Percentiles rank a stretch among this genome's conserved stretches.
Conservation (phyloP, 495 filamentous ascomycete species). For the Aspergillus carlsbadensis region DNA sequence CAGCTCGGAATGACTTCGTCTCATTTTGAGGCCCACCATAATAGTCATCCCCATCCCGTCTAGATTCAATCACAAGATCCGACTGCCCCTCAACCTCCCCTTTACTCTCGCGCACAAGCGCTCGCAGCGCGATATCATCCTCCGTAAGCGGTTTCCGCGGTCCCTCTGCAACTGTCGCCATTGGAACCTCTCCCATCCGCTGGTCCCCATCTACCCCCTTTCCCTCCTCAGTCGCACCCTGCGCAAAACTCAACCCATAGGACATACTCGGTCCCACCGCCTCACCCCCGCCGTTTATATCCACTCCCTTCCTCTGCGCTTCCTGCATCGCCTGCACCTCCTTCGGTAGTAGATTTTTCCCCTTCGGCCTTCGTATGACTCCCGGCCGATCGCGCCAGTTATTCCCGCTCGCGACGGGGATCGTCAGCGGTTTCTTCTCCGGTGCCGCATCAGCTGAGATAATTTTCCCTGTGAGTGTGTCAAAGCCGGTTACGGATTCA, state of each 20-base stretch:
- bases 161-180: conserved; percentile 9
- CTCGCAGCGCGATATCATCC: conserved; percentile 78
- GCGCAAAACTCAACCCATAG: conserved; percentile 48
- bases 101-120: conserved; percentile 62
- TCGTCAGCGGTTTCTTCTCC: conserved; percentile 55
- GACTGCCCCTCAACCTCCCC: conserved; percentile 50
- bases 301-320: conserved; percentile 33
- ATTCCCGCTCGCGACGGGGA: conserved; percentile 63
- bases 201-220: conserved; percentile 28
- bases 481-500: conserved; percentile 60
- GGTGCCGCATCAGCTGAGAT: conserved; percentile 40
- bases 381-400: conserved; percentile 65
- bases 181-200: conserved; percentile 27
- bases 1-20: conserved; percentile 64
- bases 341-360: conserved; percentile 50
- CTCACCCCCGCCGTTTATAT: conserved; percentile 31
- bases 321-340: conserved; percentile 50
- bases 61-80: conserved; percentile 59
- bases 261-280: conserved; percentile 41
- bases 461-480: conserved; percentile 54
- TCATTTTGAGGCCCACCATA: conserved; percentile 38
- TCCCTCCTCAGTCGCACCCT: conserved; percentile 19
- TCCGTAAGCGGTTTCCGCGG: conserved; percentile 47
- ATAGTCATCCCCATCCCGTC: conserved; percentile 24
- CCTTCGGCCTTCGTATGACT: conserved; percentile 48